Evolutionary conservation across 495 filamentous ascomycete genomes (phyloP), one percentile per base, ranked within the genome.

Genomic region (Cairneyella variabilis): DNA sequence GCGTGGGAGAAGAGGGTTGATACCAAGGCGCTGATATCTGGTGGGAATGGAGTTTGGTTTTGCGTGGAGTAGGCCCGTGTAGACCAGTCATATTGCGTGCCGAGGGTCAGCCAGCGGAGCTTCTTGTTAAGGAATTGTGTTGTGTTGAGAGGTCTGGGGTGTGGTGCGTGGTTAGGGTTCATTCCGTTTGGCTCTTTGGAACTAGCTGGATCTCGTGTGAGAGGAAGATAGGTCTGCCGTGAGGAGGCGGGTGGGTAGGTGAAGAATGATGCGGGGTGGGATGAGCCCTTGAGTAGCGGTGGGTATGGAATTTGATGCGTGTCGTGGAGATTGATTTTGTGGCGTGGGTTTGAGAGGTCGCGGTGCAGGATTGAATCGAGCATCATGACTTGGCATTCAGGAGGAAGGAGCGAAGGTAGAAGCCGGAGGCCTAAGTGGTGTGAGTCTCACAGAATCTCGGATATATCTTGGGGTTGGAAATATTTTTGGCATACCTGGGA

Each of bases 71-170:
- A 96, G 20, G 76, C 68, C 61, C 93, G 89, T 32, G 76, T 74
- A 2, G 88, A 90, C 92, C 92, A 96, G 67, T 97, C 85, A 67
- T 97, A 96, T 65, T 97, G 91, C 0, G 87, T 89, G 23, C 92
- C 93, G 5, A 97, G 76, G 3, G 92, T 96, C 11, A 95, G 78
- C 93, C 92, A 97, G 43, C 90, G 89, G 6, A 97, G 81, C 55
- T 88, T 91, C 58, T 85, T 85, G 23, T 82, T 73, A 2, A 96
- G 74, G 48, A 89, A 76, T 54, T 79, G 83, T 26, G 78, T 72
- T 39, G 89, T 73, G 16, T 81, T 74, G 10, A 97, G 68, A 2
- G 88, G 78, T 45, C 83, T 86, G 71, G 95, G 91, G 28, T 6
- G 6, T 0, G 85, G 74, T 61, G 91, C 80, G 69, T 95, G 91